Evolutionary conservation across 441 rosid genomes (phyloP).

Genomic region (Euphorbia corollata): DNA sequence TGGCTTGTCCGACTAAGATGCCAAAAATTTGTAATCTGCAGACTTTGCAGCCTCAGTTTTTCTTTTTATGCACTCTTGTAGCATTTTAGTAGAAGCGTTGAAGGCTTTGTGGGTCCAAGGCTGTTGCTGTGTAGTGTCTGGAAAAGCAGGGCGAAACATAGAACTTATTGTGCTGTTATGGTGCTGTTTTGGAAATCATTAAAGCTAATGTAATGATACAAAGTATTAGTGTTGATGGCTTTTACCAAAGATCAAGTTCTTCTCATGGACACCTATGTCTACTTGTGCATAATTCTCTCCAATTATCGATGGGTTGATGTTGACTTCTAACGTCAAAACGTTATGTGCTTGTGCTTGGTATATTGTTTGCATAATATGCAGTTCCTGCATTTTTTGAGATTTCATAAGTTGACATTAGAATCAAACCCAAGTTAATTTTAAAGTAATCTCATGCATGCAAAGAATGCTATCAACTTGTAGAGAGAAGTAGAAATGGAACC

Average conservation of each 20-base stretch:
- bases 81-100: constrained; percentile 4
- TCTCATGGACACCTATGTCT: constrained; percentile 18
- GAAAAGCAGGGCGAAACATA: not conserved
- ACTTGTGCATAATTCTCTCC: not conserved
- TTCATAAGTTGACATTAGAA: not conserved
- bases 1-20: constrained; percentile 6
- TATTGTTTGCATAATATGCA: too few species aligned
- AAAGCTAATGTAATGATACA: constrained; percentile 18
- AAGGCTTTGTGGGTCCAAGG: not conserved
- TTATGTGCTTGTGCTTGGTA: not conserved
- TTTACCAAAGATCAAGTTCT: constrained; percentile 6
- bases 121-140: not conserved
- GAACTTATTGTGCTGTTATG: not conserved
- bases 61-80: not conserved
- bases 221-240: constrained; percentile 9
- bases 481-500: not conserved
- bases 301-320: not conserved
- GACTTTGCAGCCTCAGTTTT: constrained; percentile 21
- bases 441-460: not conserved
- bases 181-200: not conserved
- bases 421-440: not conserved
- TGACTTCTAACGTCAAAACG: not conserved
- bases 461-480: not conserved
- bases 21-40: constrained; percentile 20
- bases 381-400: not conserved